These are phyloP conservation scores for Russula brevipes DNA, from an alignment of 768 basidiomycete genomes.

Conservation along the genomic window DNA sequence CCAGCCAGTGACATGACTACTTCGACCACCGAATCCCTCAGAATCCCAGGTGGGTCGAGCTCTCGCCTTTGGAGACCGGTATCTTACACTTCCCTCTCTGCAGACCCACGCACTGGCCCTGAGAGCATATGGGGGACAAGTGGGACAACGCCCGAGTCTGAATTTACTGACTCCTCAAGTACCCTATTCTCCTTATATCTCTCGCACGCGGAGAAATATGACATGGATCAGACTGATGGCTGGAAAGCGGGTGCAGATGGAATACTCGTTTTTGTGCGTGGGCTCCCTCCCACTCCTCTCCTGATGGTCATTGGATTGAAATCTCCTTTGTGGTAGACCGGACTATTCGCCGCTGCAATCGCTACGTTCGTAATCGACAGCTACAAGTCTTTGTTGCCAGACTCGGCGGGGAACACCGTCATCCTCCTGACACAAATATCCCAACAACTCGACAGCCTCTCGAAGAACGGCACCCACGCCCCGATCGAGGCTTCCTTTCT, in stretches of 20 bases:
- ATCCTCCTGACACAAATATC: constrained; percentile 20
- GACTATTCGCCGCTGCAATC: constrained; percentile 14
- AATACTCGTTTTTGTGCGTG: constrained; percentile 17
- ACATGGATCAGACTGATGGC: neutral
- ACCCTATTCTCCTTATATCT: constrained; percentile 13
- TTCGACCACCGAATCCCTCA: too few relatives aligned
- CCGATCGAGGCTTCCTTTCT: neutral
- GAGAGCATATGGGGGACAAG: neutral
- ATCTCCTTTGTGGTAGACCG: constrained; percentile 5
- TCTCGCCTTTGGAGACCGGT: neutral
- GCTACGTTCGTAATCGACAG: constrained; percentile 21
- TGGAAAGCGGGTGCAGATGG: constrained; percentile 17
- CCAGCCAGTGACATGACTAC: neutral
- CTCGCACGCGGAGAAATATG: constrained; percentile 9
- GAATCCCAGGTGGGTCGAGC: too few relatives aligned
- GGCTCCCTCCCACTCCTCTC: neutral
- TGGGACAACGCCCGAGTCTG: neutral
- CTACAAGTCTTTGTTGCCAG: constrained; percentile 18
- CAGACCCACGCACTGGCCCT: neutral
- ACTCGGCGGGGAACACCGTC: constrained; percentile 7
- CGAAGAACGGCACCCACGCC: constrained; percentile 5
- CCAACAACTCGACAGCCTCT: constrained; percentile 1
- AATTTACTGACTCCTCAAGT: constrained; percentile 12
- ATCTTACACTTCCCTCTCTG: neutral
- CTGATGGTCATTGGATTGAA: neutral